A percentile compares a stretch with the other conserved stretches of the same genome.
Evolutionary conservation across 805 yeast genomes (phyloP).

Genomic region (Candida khao-thaluensis): DNA sequence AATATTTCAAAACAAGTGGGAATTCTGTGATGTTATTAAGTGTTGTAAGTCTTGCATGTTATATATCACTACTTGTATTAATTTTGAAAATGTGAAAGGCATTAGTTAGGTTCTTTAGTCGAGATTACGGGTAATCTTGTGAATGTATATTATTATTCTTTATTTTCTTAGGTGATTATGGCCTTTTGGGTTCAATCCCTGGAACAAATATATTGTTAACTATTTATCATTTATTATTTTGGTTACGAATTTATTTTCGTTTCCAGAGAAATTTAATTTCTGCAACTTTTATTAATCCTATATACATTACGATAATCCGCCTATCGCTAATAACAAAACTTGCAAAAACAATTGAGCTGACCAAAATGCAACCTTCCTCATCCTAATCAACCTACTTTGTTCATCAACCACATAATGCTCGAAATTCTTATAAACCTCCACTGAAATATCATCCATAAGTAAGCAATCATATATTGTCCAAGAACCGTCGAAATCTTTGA

Average conservation of each 20-base stretch:
- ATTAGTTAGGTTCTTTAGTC: too few species aligned
- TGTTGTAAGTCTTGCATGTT: constrained; percentile 49
- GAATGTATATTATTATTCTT: too few species aligned
- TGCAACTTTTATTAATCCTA: not conserved
- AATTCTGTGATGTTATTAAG: constrained; percentile 54
- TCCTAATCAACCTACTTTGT: constrained; percentile 64
- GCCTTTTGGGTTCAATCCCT: too few species aligned
- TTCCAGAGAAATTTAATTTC: too few species aligned
- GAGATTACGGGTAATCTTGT: too few species aligned
- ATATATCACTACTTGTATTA: constrained; percentile 51
- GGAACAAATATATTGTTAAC: too few species aligned
- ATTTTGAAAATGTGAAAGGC: constrained; percentile 38
- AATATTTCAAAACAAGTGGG: constrained; percentile 61
- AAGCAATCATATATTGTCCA: constrained; percentile 95
- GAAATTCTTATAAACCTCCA: constrained; percentile 87
- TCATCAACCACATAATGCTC: constrained; percentile 88
- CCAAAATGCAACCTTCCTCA: constrained; percentile 91
- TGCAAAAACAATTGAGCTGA: constrained; percentile 82
- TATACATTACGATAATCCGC: constrained; percentile 40
- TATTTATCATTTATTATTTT: too few species aligned
- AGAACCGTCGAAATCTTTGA: constrained; percentile 87
- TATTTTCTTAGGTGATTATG: too few species aligned
- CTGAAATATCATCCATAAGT: constrained; percentile 86
- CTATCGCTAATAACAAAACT: constrained; percentile 70
- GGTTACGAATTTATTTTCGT: too few species aligned